These are phyloP conservation scores for Panaeolus cyanescens DNA, from an alignment of 768 basidiomycete genomes.

Conservation along the genomic window DNA sequence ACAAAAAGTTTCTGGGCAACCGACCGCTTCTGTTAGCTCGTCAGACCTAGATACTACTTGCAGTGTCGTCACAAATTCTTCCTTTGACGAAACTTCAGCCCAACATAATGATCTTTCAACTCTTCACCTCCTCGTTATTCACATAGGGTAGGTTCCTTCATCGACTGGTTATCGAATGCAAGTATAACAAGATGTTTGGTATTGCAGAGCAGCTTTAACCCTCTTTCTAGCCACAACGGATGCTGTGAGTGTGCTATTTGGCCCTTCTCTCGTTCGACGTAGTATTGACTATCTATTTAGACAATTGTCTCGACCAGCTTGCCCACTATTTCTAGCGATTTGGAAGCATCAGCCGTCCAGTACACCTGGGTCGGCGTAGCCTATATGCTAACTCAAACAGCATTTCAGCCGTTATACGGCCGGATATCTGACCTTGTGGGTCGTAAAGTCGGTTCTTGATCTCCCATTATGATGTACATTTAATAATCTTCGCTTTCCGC, in stretches of 20 bases:
- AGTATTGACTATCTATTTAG: conserved; percentile 22
- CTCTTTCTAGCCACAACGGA: conserved; percentile 88
- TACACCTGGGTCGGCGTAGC: conserved; percentile 88
- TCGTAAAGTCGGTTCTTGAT: conserved; percentile 57
- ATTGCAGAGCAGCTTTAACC: conserved; percentile 68
- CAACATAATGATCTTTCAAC: conserved; percentile 45
- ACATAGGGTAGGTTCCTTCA: conserved; percentile 59
- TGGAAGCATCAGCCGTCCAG: conserved; percentile 66
- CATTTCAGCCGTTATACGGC: conserved; percentile 82
- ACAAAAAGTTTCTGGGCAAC: background rate
- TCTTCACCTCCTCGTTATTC: conserved; percentile 57
- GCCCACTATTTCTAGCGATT: conserved; percentile 76
- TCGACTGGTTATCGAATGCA: conserved; percentile 10
- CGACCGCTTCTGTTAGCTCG: conserved; percentile 8
- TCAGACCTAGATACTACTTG: conserved; percentile 23
- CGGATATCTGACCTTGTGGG: conserved; percentile 79
- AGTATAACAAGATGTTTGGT: conserved; percentile 1
- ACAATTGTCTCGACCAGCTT: conserved; percentile 81
- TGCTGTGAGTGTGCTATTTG: conserved; percentile 49
- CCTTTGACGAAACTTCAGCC: conserved; percentile 24
- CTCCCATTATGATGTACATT: conserved; percentile 1
- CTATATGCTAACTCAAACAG: conserved; percentile 86
- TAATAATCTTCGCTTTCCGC: background rate
- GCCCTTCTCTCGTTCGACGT: background rate
- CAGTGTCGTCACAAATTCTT: conserved; percentile 31